Evolutionary conservation across 257 asterid genomes (phyloP), one percentile per base, ranked within the genome.

Genomic region (Nicotiana tabacum): DNA sequence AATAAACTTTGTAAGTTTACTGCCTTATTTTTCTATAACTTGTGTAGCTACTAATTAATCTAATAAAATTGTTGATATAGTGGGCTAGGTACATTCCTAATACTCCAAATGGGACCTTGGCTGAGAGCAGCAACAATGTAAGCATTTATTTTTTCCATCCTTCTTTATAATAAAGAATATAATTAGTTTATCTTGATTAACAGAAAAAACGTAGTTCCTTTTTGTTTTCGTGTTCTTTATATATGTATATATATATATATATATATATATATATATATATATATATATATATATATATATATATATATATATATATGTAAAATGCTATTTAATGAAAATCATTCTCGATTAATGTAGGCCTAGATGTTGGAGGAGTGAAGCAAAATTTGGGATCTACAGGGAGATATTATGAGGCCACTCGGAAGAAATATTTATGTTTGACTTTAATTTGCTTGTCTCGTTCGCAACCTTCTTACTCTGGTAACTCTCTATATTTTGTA

Each of bases 71-170:
- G 0, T 46, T 72, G 13, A 5, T 72, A 79, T 90, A 96, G 98
- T 96, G 99, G 99, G 98, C 99, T 55, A 92, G 99, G 91, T 90
- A 91, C 90, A 90, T 93, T 83, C 99, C 99, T 72, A 87, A 81
- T 79, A 51, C 91, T 61, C 84, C 98, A 56, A 85, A 78, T n/a
- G 92, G 89, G 37, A 82, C 94, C 66, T 79, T 87, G 81, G 72
- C 89, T 51, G 89, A 79, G 85, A 80, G 64, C 88, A 86, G 46
- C 81, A 91, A 83, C 80, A 89, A 84, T 76, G 99, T 93, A 86
- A 88, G 93, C 64, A 83, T 65, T 48, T 37, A 9, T 65, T 11
- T 15, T 77, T 35, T 32, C 4, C 16, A 10, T 56, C n/a, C 16
- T 46, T 17, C 24, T 64, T 10, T 60, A 33, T 11, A 43, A 8